phyloP scores from a whole-genome alignment of 1,139 yeast genomes.

The Suhomyces bolitotheri region DNA sequence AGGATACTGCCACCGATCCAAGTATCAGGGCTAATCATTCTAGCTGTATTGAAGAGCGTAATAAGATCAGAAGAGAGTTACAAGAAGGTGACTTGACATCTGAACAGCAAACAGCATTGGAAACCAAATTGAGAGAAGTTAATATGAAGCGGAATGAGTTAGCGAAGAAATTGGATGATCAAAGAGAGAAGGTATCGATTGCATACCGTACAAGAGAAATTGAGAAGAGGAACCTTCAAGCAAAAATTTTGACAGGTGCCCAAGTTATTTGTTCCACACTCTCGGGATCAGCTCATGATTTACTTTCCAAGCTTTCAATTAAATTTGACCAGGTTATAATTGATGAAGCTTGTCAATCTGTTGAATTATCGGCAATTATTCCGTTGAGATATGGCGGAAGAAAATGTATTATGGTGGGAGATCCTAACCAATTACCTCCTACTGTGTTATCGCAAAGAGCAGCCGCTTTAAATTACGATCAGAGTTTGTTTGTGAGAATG shows the following conservation, averaged over 20 bases:
- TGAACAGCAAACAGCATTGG: conserved; percentile 45
- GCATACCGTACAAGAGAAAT: conserved; percentile 75
- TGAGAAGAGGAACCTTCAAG: conserved; percentile 73
- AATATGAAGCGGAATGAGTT: conserved; percentile 63
- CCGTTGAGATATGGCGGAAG: conserved; percentile 92
- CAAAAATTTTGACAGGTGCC: conserved; percentile 69
- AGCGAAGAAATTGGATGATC: conserved; percentile 74
- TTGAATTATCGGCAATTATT: conserved; percentile 86
- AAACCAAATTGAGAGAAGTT: conserved; percentile 53
- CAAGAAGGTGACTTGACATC: conserved; percentile 35
- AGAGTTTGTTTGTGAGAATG: conserved; percentile 93
- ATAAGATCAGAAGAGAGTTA: conserved; percentile 44
- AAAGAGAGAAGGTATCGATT: conserved; percentile 69
- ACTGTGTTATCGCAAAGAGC: conserved; percentile 86
- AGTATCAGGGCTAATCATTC: conserved; percentile 54
- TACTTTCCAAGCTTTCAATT: conserved; percentile 70
- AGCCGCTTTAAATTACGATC: conserved; percentile 76
- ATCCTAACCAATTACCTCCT: conserved; percentile 97
- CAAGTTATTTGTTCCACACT: conserved; percentile 89
- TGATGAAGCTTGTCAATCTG: conserved; percentile 98
- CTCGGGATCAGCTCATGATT: conserved; percentile 93
- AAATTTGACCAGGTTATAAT: conserved; percentile 90
- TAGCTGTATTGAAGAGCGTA: conserved; percentile 52
- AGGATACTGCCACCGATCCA: conserved; percentile 41
- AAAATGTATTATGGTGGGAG: conserved; percentile 97